Evolutionary conservation across 2,329 filamentous ascomycete genomes (phyloP).

Genomic region (Furcasterigmium furcatum): DNA sequence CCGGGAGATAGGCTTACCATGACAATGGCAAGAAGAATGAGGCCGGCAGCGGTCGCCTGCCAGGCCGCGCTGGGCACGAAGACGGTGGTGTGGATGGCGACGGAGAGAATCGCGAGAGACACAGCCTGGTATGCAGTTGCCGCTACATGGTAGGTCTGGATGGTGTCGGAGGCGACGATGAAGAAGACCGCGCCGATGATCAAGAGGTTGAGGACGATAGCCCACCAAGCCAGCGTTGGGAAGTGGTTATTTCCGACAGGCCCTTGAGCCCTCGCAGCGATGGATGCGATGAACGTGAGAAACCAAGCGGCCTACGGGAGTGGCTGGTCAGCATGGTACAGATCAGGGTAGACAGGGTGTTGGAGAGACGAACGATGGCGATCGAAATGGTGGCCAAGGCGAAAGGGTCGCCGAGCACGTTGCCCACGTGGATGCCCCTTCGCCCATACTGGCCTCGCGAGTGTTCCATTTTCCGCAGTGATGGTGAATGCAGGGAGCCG

Average conservation of each 20-base stretch:
- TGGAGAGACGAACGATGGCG: constrained; percentile 57
- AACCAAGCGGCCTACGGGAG: constrained; percentile 80
- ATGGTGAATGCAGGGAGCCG: constrained; percentile 70
- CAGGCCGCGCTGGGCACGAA: constrained; percentile 71
- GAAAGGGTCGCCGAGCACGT: constrained; percentile 95
- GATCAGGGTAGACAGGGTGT: background rate
- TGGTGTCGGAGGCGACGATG: constrained; percentile 79
- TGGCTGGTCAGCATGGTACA: constrained; percentile 14
- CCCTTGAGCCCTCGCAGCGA: constrained; percentile 61
- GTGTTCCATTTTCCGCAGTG: constrained; percentile 77
- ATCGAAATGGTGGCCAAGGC: constrained; percentile 93
- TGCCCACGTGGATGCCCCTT: constrained; percentile 70
- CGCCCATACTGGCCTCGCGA: constrained; percentile 50
- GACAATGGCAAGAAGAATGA: constrained; percentile 91
- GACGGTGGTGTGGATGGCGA: constrained; percentile 81
- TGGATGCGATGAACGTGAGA: constrained; percentile 83
- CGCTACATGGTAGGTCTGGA: constrained; percentile 87
- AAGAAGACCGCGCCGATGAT: constrained; percentile 76
- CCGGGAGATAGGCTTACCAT: constrained; percentile 56
- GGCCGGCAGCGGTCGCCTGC: constrained; percentile 87
- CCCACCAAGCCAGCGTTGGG: constrained; percentile 92
- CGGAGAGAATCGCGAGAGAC: constrained; percentile 80
- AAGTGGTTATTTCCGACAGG: constrained; percentile 46
- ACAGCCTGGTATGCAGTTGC: constrained; percentile 83
- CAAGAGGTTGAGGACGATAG: constrained; percentile 80